phyloP scores from a whole-genome alignment of 2,329 filamentous ascomycete species.

The Ophiostoma australiae region DNA sequence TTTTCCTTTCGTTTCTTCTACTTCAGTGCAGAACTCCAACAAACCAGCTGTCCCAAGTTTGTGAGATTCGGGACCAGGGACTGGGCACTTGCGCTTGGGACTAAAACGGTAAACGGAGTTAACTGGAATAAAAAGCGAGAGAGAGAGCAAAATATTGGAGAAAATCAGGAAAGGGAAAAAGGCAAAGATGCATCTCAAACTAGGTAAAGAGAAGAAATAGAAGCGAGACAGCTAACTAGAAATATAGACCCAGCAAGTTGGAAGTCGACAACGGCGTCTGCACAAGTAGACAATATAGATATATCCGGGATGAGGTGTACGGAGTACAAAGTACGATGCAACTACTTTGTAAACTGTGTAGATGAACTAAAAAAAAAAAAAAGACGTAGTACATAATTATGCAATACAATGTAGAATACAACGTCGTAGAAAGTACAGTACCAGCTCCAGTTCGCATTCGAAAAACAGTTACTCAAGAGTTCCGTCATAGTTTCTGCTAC shows the following conservation, averaged over 20 bases:
- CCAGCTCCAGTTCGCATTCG: neutral
- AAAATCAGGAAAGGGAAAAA: neutral
- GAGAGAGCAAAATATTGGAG: neutral
- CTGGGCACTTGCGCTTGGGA: too few species aligned
- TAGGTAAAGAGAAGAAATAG: conserved; percentile 10
- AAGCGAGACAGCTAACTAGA: neutral
- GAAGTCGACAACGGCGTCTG: neutral
- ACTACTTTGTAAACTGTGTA: neutral
- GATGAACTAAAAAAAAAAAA: neutral
- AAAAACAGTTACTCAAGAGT: neutral
- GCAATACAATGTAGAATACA: neutral
- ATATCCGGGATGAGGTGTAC: neutral
- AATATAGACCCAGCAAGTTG: neutral
- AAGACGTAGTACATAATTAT: neutral
- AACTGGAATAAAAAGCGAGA: neutral
- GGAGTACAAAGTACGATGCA: too few species aligned
- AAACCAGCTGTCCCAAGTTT: neutral
- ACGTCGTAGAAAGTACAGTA: neutral
- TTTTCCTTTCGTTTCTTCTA: neutral
- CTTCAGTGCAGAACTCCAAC: neutral
- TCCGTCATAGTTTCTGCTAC: neutral
- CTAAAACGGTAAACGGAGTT: neutral
- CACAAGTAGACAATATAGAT: neutral
- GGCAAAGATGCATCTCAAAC: neutral
- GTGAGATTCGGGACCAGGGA: neutral